phyloP scores from a whole-genome alignment of 75 land plant genomes.

The Cryptomeria japonica region DNA sequence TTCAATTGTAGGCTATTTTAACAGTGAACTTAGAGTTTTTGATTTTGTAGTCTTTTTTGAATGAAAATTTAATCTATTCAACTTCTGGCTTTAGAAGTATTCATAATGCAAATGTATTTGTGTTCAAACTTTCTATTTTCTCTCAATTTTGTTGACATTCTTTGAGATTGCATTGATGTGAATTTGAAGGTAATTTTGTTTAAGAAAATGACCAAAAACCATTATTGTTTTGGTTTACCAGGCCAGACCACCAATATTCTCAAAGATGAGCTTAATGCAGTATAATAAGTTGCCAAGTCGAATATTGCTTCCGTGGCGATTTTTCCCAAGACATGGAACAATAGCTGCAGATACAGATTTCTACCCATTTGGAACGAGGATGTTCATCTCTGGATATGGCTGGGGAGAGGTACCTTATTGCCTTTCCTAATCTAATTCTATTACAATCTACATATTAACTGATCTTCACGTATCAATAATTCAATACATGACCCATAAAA shows the following conservation, averaged over 20 bases:
- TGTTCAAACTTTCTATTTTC: not conserved
- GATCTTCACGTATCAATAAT: not conserved
- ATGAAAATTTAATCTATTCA: not conserved
- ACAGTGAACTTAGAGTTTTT: not conserved
- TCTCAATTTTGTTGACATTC: not conserved
- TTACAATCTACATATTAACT: not conserved
- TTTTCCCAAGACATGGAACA: slow-evolving; percentile 48
- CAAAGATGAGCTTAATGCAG: slow-evolving; percentile 42
- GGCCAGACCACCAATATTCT: slow-evolving; percentile 51
- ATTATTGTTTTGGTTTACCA: slow-evolving; percentile 15
- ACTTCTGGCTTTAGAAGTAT: not conserved
- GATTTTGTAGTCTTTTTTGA: not conserved
- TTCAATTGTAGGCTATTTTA: not conserved
- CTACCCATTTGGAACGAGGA: slow-evolving; percentile 53
- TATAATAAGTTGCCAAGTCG: slow-evolving; percentile 47
- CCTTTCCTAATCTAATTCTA: not conserved
- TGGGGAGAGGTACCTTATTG: slow-evolving; percentile 42
- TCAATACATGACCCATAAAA: not conserved
- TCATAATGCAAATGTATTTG: not conserved
- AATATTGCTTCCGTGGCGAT: slow-evolving; percentile 41
- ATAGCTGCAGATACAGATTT: slow-evolving; percentile 51
- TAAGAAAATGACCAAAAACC: not conserved
- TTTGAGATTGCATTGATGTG: not conserved
- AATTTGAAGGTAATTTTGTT: not conserved
- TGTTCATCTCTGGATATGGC: slow-evolving; percentile 57